Evolutionary conservation across 2,329 filamentous ascomycete genomes (phyloP), one percentile per base, ranked within the genome.

Genomic region (Ophiosphaerella narmari): DNA sequence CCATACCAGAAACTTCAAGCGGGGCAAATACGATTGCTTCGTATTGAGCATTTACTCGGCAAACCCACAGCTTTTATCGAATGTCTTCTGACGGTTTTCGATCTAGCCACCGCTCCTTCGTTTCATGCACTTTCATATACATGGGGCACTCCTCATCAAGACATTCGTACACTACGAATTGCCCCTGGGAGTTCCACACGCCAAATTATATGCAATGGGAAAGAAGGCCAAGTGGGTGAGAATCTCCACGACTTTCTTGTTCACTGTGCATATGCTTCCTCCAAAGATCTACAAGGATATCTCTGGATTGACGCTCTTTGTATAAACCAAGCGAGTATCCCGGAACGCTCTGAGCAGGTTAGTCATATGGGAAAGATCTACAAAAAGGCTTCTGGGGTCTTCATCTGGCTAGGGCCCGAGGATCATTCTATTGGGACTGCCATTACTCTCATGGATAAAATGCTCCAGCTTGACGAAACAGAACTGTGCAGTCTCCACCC

Each of bases 91-190:
- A 43, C 14, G 1, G 34, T 43, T 9, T 46, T 55, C 26, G 21
- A 33, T 9, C 42, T 65, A 3, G 33, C 29, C 4, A 48, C 44
- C 16, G 16, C 13, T 11, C 54, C 53, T 7, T 5, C 42, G 3
- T 63, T 52, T 36, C 29, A 34, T 7, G 60, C 58, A 3, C 36
- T 62, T 1, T 65, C 60, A 1, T 62, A 63, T n/a, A 60, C 56
- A 1, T 65, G 54, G 58, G 59, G 57, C 3, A 23, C 43, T 12
- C 51, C 50, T 1, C 43, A 40, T 45, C 12, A n/a, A 2, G 13
- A 44, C 12, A 46, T 42, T 16, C 13, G 48, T 11, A 21, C 16
- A n/a, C 5, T 18, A 11, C 39, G 35, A 1, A 38, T 24, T 18
- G 11, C 7, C 33, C 33, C 36, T 5, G 21, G 32, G n/a, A 41